Base-by-base conservation (phyloP, 78 protist species). In the Thecamonas trahens region DNA sequence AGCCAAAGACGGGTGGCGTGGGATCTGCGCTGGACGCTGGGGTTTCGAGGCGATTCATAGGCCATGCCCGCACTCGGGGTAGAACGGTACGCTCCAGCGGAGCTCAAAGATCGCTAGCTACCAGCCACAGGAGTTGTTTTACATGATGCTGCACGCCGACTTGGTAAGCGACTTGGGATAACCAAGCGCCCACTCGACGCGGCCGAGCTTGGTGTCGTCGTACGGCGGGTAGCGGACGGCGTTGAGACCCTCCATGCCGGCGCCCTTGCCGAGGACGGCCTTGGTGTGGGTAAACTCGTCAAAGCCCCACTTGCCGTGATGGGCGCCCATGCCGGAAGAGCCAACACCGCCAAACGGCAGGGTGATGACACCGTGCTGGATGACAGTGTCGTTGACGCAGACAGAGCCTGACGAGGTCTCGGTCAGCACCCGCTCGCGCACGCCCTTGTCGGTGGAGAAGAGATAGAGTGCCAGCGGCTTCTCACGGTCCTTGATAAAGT, bases 271-370 rank as follows among this genome's bases (percentile, higher is more conserved):
- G 35, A 79, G 2, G 52, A 76, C 67, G 31, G 77, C 32, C 50
- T 58, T 58, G 34, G 22, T 4, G 75, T 92, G 94, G 22, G 85
- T 26, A 67, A 90, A 91, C 22, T 58, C 42, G 26, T 84, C 87
- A 47, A 72, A 90, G 11, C 80, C 42, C 18, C 22, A 11, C 57
- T 70, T 50, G 22, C 91, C 91, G 72, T 85, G 83, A 61, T 55
- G 74, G 28, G 34, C 60, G 22, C 96, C 96, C 67, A 70, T 55
- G 31, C 96, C 96, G 1, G 86, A 74, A 29, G 31, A 0, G 29
- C 96, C 96, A 0, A 87, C 85, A 14, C 96, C 96, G 8, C 94
- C 96, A 55, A 91, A 91, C 31, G 96, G 96, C 22, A 91, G 77
- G 11, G 0, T 22, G 5, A 0, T 14, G 61, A 24, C 0, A 28